Base-by-base conservation (phyloP, 1,139 yeast genomes). In the Kazachstania sp. region DNA sequence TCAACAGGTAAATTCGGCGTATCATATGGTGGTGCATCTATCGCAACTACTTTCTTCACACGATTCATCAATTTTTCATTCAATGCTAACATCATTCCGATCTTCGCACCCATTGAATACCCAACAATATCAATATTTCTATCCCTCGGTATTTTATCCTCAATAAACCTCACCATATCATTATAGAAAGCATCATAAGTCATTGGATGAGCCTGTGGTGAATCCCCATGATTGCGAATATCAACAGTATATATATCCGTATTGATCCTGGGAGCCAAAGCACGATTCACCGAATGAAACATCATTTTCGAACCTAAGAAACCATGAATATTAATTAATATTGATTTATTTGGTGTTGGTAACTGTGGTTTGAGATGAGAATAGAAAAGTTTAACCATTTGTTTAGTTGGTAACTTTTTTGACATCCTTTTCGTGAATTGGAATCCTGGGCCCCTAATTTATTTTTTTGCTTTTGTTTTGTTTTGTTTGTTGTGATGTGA, bases 201-300 rank as follows among this genome's bases (percentile, higher is more conserved):
- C 56, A 70, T 71, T 0, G 81, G 81, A 16, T 56, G 53, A 2
- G 70, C 72, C 50, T 67, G 70, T 5, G 71, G 70, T 0, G 78
- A 70, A 2, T 61, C 59, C 1, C 83, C 83, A 58, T 78, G 83
- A 54, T 76, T 76, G 50, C 83, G 63, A 44, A 77, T 59, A 57
- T 78, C 83, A 1, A 77, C 55, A 1, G 74, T 72, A 49, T 62
- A 67, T 0, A 71, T 57, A 35, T 60, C 59, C 3, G 62, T 52
- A 32, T 54, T 48, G 26, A 65, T 42, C 19, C 68, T 66, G 60
- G 59, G 51, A 60, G 74, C 56, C 47, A 77, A 58, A 37, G 58
- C 61, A 34, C 50, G 54, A 45, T 55, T 56, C 1, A 61, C 20
- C 3, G 56, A 49, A 38, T 57, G 57, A 37, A 60, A 59, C 44